These are phyloP conservation scores for Hypomontagnella submonticulosa DNA, from an alignment of 495 filamentous ascomycete genomes.

Conservation along the genomic window DNA sequence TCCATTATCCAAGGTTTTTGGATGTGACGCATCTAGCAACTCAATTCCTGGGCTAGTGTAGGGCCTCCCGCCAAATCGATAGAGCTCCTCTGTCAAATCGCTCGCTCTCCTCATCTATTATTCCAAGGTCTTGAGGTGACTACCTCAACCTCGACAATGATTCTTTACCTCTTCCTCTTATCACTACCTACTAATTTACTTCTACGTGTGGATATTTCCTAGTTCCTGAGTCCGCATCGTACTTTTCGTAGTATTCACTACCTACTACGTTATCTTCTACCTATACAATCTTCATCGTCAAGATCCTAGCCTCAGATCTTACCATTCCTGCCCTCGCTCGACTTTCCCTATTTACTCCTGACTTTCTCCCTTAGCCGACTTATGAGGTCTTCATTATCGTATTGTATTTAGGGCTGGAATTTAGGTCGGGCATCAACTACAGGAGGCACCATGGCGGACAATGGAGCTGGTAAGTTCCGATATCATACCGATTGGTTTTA, in stretches of 20 bases:
- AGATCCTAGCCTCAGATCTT: slow-evolving; percentile 6
- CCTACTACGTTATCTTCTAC: not conserved
- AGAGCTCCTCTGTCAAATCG: slow-evolving; percentile 35
- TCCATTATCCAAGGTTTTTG: slow-evolving; percentile 14
- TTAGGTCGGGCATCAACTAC: slow-evolving; percentile 23
- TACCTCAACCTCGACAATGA: slow-evolving; percentile 25
- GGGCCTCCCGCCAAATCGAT: slow-evolving; percentile 31
- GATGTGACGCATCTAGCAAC: slow-evolving; percentile 32
- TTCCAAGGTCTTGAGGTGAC: slow-evolving; percentile 20
- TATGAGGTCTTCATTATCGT: slow-evolving; percentile 22
- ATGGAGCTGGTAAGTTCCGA: slow-evolving; percentile 36
- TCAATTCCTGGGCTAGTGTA: slow-evolving; percentile 11
- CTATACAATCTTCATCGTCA: slow-evolving; percentile 17
- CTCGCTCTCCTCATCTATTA: slow-evolving; percentile 26
- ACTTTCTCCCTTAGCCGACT: not conserved
- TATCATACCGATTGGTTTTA: slow-evolving; percentile 1
- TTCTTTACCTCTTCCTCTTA: slow-evolving; percentile 15
- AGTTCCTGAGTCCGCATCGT: slow-evolving; percentile 18
- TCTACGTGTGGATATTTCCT: slow-evolving; percentile 17
- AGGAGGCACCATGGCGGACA: slow-evolving; percentile 35
- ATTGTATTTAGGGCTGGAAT: slow-evolving; percentile 15
- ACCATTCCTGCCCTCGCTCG: slow-evolving; percentile 1
- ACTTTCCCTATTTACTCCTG: slow-evolving; percentile 6
- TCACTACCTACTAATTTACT: slow-evolving; percentile 8
- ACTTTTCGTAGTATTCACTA: slow-evolving; percentile 18